Percentiles rank a stretch among this genome's conserved stretches.
Evolutionary conservation across 2,329 filamentous ascomycete species (phyloP).

Genomic region (Bretziella fagacearum): DNA sequence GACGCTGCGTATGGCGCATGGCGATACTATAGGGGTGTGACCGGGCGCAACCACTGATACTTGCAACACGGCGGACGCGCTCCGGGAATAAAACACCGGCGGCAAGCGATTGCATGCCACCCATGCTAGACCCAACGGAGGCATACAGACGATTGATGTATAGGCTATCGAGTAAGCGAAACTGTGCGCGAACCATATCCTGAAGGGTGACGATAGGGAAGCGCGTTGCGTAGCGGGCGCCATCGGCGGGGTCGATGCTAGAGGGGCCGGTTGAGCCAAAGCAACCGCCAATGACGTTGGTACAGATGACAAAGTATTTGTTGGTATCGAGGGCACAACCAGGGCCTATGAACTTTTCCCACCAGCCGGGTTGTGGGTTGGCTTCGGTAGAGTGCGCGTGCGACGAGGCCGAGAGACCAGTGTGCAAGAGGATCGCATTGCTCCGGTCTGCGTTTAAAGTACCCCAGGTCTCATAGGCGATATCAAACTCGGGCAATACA

Average conservation of each 20-base stretch:
- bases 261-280: slow-evolving; percentile 88
- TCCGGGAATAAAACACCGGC: slow-evolving; percentile 70
- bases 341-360: slow-evolving; percentile 95
- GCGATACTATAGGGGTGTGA: slow-evolving; percentile 97
- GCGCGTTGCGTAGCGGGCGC: slow-evolving; percentile 74
- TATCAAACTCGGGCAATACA: slow-evolving; percentile 68
- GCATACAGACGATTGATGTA: slow-evolving; percentile 68
- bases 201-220: slow-evolving; percentile 93
- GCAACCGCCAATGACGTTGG: slow-evolving; percentile 89
- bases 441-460: slow-evolving; percentile 58
- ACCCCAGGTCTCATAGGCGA: slow-evolving; percentile 92
- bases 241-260: slow-evolving; percentile 74
- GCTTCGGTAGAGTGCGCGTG: slow-evolving; percentile 82
- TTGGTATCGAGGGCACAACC: slow-evolving; percentile 72
- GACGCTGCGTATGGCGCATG: slow-evolving; percentile 93
- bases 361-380: slow-evolving; percentile 88
- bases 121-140: slow-evolving; percentile 92
- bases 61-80: slow-evolving; percentile 66
- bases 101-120: slow-evolving; percentile 91
- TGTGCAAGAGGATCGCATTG: slow-evolving; percentile 86
- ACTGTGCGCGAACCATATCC: slow-evolving; percentile 95
- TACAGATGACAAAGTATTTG: slow-evolving; percentile 88
- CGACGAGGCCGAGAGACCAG: slow-evolving; percentile 88
- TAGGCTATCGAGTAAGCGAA: slow-evolving; percentile 66
- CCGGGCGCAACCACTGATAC: slow-evolving; percentile 81